Evolutionary conservation across 2,329 filamentous ascomycete genomes (phyloP).

Genomic region (Aschersonia sp.): DNA sequence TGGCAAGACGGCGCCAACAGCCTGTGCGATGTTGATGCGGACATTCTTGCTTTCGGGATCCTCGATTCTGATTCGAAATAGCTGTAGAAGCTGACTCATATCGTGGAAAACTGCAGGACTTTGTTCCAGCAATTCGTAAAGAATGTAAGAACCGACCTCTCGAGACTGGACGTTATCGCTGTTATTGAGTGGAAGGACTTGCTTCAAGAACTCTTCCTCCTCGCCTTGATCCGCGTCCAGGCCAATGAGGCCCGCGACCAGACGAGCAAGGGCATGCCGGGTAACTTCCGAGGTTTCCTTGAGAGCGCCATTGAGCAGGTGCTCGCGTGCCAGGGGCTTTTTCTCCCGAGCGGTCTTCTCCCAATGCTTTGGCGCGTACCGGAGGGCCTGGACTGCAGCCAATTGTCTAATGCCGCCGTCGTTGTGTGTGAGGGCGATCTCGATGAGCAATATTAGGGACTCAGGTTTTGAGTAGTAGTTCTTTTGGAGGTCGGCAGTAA

Average conservation of each 20-base stretch:
- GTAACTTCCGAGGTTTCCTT: slow-evolving; percentile 63
- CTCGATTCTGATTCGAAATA: slow-evolving; percentile 78
- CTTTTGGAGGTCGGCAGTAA: slow-evolving; percentile 81
- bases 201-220: slow-evolving; percentile 68
- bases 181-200: slow-evolving; percentile 65
- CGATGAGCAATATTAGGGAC: slow-evolving; percentile 72
- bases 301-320: slow-evolving; percentile 71
- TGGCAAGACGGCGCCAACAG: slow-evolving; percentile 75
- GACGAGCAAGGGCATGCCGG: slow-evolving; percentile 74
- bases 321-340: slow-evolving; percentile 66
- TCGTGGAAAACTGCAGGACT: slow-evolving; percentile 74
- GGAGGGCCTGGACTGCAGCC: slow-evolving; percentile 77
- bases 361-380: slow-evolving; percentile 81
- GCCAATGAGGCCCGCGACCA: slow-evolving; percentile 76
- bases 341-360: slow-evolving; percentile 54
- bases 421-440: slow-evolving; percentile 71
- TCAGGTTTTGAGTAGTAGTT: slow-evolving; percentile 81
- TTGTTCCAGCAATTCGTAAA: slow-evolving; percentile 81
- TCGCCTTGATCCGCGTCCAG: slow-evolving; percentile 62
- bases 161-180: slow-evolving; percentile 64
- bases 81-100: slow-evolving; percentile 60
- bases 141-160: slow-evolving; percentile 83
- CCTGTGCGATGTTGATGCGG: slow-evolving; percentile 85
- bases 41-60: slow-evolving; percentile 87
- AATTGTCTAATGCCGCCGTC: slow-evolving; percentile 67